These are phyloP conservation scores for Backusella tarrabulga DNA, from an alignment of 192 early-diverging fungal species.

Conservation along the genomic window DNA sequence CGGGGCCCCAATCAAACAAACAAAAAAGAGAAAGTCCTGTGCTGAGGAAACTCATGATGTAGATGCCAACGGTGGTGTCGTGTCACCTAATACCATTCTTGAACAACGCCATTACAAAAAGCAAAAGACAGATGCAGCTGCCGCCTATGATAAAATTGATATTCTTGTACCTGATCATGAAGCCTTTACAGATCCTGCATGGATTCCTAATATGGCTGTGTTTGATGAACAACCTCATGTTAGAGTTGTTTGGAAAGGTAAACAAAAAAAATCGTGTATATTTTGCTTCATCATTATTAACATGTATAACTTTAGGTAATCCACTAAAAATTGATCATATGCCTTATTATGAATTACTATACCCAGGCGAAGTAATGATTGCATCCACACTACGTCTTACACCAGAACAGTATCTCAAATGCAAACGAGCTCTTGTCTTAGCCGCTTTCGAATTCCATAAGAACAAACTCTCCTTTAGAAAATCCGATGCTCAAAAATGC, in stretches of 20 bases:
- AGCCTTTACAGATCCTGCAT: constrained; percentile 8
- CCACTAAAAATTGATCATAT: constrained; percentile 40
- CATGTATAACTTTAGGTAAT: constrained; percentile 29
- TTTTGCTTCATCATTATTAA: not conserved
- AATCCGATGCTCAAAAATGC: constrained; percentile 88
- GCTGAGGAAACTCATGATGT: not conserved
- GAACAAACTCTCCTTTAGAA: constrained; percentile 62
- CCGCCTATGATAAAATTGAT: constrained; percentile 25
- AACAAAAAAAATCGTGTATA: not conserved
- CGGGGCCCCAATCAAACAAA: not conserved
- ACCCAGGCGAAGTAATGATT: constrained; percentile 65
- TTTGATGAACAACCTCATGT: constrained; percentile 17
- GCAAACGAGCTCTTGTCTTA: constrained; percentile 76
- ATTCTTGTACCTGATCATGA: constrained; percentile 11
- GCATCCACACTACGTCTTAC: constrained; percentile 81
- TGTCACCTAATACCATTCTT: not conserved
- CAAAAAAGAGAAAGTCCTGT: not conserved
- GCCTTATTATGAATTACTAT: constrained; percentile 51
- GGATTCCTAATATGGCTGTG: constrained; percentile 23
- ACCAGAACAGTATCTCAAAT: constrained; percentile 80
- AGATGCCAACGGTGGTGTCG: not conserved
- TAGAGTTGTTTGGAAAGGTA: constrained; percentile 32
- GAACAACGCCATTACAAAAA: constrained; percentile 14
- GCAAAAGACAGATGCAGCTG: constrained; percentile 10
- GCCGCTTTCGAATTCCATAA: constrained; percentile 48